A percentile compares a stretch with the other conserved stretches of the same genome.
Conservation (phyloP, 2,329 filamentous ascomycete genomes). For the Juglanconis sp. region DNA sequence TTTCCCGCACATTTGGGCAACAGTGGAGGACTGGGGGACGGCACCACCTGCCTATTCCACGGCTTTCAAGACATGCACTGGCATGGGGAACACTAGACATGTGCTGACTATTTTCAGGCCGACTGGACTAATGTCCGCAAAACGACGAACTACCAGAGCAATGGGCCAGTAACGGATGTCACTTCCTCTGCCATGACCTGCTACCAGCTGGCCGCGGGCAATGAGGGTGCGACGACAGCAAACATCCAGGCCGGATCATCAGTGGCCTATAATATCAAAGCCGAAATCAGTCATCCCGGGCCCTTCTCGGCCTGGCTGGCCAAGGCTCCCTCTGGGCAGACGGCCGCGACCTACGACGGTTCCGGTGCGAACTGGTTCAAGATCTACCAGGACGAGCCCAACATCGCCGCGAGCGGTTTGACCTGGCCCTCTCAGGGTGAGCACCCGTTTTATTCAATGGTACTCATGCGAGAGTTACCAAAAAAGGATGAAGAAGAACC, state of each 20-base stretch:
- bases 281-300: slow-evolving; percentile 40
- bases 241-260: slow-evolving; percentile 42
- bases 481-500: neutral
- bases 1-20: no score
- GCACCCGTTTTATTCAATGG: neutral
- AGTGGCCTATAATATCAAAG: slow-evolving; percentile 41
- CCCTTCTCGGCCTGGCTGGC: slow-evolving; percentile 39
- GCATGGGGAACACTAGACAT: no score
- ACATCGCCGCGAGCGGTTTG: slow-evolving; percentile 32
- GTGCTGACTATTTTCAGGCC: neutral
- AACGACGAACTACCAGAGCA: slow-evolving; percentile 48
- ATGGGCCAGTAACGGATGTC: slow-evolving; percentile 47
- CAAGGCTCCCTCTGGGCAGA: slow-evolving; percentile 35
- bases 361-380: slow-evolving; percentile 40
- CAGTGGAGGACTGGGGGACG: neutral
- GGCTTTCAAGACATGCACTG: no score
- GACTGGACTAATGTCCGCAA: slow-evolving; percentile 47
- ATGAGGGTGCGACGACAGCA: slow-evolving; percentile 37
- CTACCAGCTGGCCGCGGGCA: slow-evolving; percentile 38
- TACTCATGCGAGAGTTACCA: no score
- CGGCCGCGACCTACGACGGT: slow-evolving; percentile 35
- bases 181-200: slow-evolving; percentile 46
- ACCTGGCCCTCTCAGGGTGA: slow-evolving; percentile 38
- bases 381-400: slow-evolving; percentile 41
- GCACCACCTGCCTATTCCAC: no score